Evolutionary conservation across 768 basidiomycete species (phyloP), one percentile per base, ranked within the genome.

Genomic region (Polyporus arcularius): DNA sequence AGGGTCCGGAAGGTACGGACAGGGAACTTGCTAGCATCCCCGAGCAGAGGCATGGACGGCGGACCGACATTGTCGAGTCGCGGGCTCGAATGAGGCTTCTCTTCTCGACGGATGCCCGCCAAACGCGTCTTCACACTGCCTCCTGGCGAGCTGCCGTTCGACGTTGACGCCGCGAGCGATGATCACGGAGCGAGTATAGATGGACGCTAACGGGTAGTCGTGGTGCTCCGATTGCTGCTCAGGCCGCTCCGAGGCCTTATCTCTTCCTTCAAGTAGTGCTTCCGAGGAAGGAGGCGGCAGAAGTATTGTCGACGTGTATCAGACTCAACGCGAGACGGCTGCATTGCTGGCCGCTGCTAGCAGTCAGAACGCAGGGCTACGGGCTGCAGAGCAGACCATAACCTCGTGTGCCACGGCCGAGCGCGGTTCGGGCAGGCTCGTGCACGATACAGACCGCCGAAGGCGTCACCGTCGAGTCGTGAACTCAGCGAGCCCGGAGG

Each of bases 111-210:
- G 31, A 21, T 35, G 43, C 15, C 35, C 16, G 43, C 31, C 16
- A 31, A 16, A 41, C 16, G 42, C 32, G 16, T 39, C 54, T 52
- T 52, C 43, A 42, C 60, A 61, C 55, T 56, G 60, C 60, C 21
- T 12, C 28, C 21, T 26, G 21, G 21, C 12, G 46, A 26, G 21
- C 26, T 26, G 31, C 11, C 4, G 21, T 48, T 18, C 26, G 21
- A 12, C 46, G 28, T 26, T 48, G 21, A 26, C 46, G 46, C 46
- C 14, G 26, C 14, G 46, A 12, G 46, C 46, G 46, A 48, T 28
- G 46, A 48, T 48, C 46, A 48, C 46, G 46, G 46, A 48, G n/a
- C 12, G 21, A 10, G 28, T 48, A 21, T 14, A 26, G 18, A 11
- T 48, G 46, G 26, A 12, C n/a, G 18, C 46, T 21, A 21, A 30